Conservation (phyloP, 2,329 filamentous ascomycete species). For the Scedosporium boydii region DNA sequence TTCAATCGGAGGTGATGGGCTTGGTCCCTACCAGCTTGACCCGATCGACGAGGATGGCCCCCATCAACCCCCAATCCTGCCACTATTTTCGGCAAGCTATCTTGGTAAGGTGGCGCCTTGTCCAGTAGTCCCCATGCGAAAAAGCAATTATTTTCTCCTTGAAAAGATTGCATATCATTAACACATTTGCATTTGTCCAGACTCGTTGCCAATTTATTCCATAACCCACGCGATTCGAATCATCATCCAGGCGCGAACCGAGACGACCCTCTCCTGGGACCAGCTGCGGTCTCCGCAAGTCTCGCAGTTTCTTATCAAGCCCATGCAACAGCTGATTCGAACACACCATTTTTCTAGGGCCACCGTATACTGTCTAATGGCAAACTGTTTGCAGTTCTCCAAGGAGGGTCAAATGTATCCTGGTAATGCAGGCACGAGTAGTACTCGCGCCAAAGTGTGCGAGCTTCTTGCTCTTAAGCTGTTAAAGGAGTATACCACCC, state of each 20-base stretch:
- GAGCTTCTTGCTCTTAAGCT: constrained; percentile 85
- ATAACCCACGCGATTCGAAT: constrained; percentile 84
- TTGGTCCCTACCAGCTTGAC: constrained; percentile 12
- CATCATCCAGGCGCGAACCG: constrained; percentile 73
- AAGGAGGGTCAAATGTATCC: constrained; percentile 79
- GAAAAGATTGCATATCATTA: constrained; percentile 8
- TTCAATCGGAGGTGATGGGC: constrained; percentile 24
- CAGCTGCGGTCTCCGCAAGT: constrained; percentile 92
- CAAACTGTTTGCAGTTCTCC: constrained; percentile 85
- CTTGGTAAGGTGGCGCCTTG: constrained; percentile 44
- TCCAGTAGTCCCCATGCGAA: not conserved
- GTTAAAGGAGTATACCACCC: constrained; percentile 78
- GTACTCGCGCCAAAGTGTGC: constrained; percentile 78
- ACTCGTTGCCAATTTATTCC: constrained; percentile 79
- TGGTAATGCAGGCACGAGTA: constrained; percentile 74
- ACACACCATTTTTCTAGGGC: constrained; percentile 75
- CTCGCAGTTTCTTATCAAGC: constrained; percentile 90
- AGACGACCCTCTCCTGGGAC: constrained; percentile 90
- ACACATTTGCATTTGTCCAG: constrained; percentile 32
- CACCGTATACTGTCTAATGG: constrained; percentile 82
- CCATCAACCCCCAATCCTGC: constrained; percentile 39
- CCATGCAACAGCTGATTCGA: constrained; percentile 83
- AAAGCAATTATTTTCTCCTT: no score
- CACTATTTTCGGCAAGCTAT: constrained; percentile 71
- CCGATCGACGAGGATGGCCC: constrained; percentile 10